These are phyloP conservation scores for Fusarium hainanense DNA, from an alignment of 2,329 filamentous ascomycete genomes.

Conservation along the genomic window DNA sequence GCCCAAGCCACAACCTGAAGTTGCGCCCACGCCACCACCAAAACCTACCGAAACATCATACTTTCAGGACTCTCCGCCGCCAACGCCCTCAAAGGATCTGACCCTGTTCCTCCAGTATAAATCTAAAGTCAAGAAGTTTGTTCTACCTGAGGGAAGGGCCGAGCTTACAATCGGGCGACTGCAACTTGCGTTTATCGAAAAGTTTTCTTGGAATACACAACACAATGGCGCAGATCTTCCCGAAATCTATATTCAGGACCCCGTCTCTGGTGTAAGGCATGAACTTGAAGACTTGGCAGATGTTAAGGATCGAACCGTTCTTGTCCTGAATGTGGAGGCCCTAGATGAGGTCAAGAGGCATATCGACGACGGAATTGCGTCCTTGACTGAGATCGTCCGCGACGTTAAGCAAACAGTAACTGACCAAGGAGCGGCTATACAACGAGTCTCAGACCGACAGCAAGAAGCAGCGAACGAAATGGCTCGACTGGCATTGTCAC, in stretches of 20 bases:
- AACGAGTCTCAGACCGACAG: constrained; percentile 89
- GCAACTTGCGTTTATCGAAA: constrained; percentile 97
- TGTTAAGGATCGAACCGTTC: constrained; percentile 92
- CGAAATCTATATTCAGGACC: constrained; percentile 98
- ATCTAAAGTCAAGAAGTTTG: constrained; percentile 95
- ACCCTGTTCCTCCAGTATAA: constrained; percentile 97
- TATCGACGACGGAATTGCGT: constrained; percentile 89
- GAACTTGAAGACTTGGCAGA: constrained; percentile 93
- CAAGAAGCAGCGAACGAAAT: constrained; percentile 91
- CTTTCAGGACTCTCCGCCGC: constrained; percentile 73
- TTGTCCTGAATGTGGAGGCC: constrained; percentile 93
- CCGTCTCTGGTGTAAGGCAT: constrained; percentile 94
- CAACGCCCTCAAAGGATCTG: constrained; percentile 79
- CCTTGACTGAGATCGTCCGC: constrained; percentile 84
- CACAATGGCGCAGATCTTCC: constrained; percentile 92
- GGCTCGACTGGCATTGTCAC: constrained; percentile 66
- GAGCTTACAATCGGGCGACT: constrained; percentile 88
- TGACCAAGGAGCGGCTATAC: constrained; percentile 83
- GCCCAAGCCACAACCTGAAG: constrained; percentile 40
- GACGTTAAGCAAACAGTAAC: constrained; percentile 85
- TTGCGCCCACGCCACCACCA: constrained; percentile 53
- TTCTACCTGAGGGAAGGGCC: constrained; percentile 83
- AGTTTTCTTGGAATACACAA: constrained; percentile 98
- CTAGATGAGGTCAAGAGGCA: constrained; percentile 97
- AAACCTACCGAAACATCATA: constrained; percentile 59